Conservation (phyloP, 139 green algal species). For the Pleodorina starrii region DNA sequence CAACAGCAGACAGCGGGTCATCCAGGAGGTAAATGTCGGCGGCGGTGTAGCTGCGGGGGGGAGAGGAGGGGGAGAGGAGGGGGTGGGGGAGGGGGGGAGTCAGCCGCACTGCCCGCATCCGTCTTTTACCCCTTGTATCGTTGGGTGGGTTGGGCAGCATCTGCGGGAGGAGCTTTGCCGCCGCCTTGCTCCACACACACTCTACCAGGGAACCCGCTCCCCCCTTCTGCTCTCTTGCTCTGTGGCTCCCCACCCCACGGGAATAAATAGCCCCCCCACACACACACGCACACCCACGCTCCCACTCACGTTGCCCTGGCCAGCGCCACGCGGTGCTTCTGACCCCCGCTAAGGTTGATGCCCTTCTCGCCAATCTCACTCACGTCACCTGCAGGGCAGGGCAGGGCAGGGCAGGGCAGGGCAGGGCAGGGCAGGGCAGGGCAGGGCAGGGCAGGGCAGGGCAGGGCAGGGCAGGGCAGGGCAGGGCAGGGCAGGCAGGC, state of each 20-base stretch:
- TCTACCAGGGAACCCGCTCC: no score
- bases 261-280: no score
- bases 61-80: background rate
- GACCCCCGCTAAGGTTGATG: conserved; percentile 74
- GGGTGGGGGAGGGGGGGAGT: background rate
- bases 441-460: conserved; percentile 49
- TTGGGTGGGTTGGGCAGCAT: no score
- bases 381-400: conserved; percentile 7
- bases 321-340: conserved; percentile 64
- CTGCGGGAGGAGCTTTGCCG: no score
- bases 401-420: conserved; percentile 13
- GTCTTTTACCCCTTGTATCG: no score
- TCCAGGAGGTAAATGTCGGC: conserved; percentile 92
- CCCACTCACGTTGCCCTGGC: conserved; percentile 42
- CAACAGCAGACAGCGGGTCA: conserved; percentile 93
- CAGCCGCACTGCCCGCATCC: no score
- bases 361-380: conserved; percentile 87
- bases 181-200: no score
- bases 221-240: no score
- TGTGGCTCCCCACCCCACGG: no score
- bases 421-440: conserved; percentile 48
- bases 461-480: conserved; percentile 19
- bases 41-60: background rate
- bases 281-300: no score
- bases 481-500: background rate